Conservation (phyloP, 2,329 filamentous ascomycete species). For the Hypoxylon sp. region DNA sequence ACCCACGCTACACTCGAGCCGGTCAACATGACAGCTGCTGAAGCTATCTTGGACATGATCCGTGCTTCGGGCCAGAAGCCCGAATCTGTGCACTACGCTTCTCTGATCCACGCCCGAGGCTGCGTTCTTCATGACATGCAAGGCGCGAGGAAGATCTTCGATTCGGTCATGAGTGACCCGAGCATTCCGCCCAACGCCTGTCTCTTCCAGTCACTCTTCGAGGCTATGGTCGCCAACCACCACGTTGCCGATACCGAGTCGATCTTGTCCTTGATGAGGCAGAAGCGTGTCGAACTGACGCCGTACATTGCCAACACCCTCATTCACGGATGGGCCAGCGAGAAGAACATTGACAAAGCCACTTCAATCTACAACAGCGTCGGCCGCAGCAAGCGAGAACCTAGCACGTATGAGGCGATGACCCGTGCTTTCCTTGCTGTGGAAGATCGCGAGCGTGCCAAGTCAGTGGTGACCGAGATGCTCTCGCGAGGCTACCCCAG, state of each 20-base stretch:
- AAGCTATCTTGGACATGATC: slow-evolving; percentile 82
- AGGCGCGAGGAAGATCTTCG: slow-evolving; percentile 82
- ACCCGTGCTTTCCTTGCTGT: slow-evolving; percentile 88
- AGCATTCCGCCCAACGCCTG: slow-evolving; percentile 79
- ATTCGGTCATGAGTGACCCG: slow-evolving; percentile 74
- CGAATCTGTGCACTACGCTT: slow-evolving; percentile 94
- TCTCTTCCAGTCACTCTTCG: slow-evolving; percentile 95
- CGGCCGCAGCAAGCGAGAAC: slow-evolving; percentile 80
- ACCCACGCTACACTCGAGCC: slow-evolving; percentile 94
- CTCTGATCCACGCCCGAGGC: slow-evolving; percentile 93
- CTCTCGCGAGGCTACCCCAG: slow-evolving; percentile 87
- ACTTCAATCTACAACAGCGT: slow-evolving; percentile 82
- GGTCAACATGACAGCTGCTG: slow-evolving; percentile 85
- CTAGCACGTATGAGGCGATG: slow-evolving; percentile 99
- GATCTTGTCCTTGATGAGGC: slow-evolving; percentile 78
- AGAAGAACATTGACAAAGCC: slow-evolving; percentile 81
- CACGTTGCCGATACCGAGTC: slow-evolving; percentile 77
- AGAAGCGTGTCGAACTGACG: slow-evolving; percentile 80
- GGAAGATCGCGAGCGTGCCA: slow-evolving; percentile 79
- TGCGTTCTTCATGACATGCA: slow-evolving; percentile 92
- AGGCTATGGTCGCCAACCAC: slow-evolving; percentile 96
- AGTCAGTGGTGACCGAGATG: slow-evolving; percentile 87
- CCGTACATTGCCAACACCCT: slow-evolving; percentile 98
- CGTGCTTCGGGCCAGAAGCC: slow-evolving; percentile 75
- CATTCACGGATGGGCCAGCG: slow-evolving; percentile 94